phyloP scores from a whole-genome alignment of 2,329 filamentous ascomycete species.

The Dactylellina sp. region DNA sequence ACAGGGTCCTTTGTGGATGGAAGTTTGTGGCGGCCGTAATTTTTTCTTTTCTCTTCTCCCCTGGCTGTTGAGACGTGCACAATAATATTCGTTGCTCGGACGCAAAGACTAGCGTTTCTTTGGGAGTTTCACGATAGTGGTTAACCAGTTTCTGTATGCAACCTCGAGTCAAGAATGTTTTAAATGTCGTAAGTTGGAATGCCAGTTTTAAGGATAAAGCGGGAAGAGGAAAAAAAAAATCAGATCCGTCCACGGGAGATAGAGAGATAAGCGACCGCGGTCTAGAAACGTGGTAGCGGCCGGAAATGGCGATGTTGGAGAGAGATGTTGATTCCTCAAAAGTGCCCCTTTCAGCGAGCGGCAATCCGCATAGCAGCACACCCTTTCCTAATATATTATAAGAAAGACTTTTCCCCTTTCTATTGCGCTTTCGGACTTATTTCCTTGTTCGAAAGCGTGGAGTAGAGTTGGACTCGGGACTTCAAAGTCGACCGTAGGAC shows the following conservation, averaged over 20 bases:
- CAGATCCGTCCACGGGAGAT: constrained; percentile 53
- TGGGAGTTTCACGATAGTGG: not conserved
- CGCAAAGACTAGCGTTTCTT: not conserved
- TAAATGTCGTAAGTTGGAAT: constrained; percentile 32
- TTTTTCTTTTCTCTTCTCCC: constrained; percentile 5
- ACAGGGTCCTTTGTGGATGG: constrained; percentile 19
- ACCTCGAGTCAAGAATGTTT: constrained; percentile 11
- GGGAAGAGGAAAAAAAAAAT: constrained; percentile 12
- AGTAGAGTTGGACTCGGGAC: not conserved
- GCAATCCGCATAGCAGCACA: not conserved
- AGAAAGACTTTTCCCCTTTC: constrained; percentile 7
- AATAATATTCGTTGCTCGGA: too few species aligned
- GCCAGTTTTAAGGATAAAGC: not conserved
- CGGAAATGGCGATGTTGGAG: constrained; percentile 55
- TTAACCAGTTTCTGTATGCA: constrained; percentile 18
- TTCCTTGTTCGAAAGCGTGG: not conserved
- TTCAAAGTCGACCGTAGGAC: not conserved
- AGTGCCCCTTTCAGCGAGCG: constrained; percentile 10
- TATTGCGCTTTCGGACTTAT: constrained; percentile 9
- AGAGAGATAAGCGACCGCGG: constrained; percentile 42
- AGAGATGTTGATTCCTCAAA: constrained; percentile 21
- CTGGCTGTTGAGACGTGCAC: constrained; percentile 9
- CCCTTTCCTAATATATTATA: not conserved
- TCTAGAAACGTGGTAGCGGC: constrained; percentile 56
- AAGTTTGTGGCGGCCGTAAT: constrained; percentile 13